Evolutionary conservation across 352 stramenopile genomes (phyloP).

Genomic region (Globisporangium okanoganense): DNA sequence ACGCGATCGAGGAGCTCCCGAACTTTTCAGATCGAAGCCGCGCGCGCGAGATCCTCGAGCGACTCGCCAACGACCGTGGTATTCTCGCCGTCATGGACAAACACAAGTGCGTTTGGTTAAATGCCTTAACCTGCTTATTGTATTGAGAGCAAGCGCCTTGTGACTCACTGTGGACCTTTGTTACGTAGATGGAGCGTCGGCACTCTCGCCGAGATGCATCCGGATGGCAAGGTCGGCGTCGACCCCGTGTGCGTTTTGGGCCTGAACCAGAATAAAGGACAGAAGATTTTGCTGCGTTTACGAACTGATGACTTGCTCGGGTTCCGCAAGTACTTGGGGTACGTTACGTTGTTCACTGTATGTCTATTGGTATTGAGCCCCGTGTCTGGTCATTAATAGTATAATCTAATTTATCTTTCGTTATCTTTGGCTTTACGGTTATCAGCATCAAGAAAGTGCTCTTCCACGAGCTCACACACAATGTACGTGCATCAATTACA

Average conservation of each 20-base stretch:
- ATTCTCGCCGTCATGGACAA: slow-evolving; percentile 88
- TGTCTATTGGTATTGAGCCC: background rate
- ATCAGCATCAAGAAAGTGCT: slow-evolving; percentile 91
- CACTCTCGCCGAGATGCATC: slow-evolving; percentile 84
- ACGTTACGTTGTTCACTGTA: slow-evolving; percentile 1
- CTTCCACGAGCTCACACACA: slow-evolving; percentile 94
- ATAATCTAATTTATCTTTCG: no score
- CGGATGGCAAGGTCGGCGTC: slow-evolving; percentile 88
- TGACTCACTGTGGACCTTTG: background rate
- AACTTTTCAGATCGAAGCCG: slow-evolving; percentile 48
- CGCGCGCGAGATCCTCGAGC: slow-evolving; percentile 77
- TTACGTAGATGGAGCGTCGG: slow-evolving; percentile 78
- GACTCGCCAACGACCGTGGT: slow-evolving; percentile 82
- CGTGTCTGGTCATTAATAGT: background rate
- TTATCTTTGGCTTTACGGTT: no score
- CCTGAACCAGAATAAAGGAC: slow-evolving; percentile 93
- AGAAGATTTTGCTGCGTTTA: slow-evolving; percentile 93
- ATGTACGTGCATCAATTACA: slow-evolving; percentile 41
- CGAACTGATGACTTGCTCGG: slow-evolving; percentile 92
- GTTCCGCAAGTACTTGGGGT: slow-evolving; percentile 88
- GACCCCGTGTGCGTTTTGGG: slow-evolving; percentile 89
- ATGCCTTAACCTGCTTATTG: background rate
- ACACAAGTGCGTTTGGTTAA: slow-evolving; percentile 54
- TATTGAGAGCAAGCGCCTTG: no score
- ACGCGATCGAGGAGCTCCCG: slow-evolving; percentile 59